Evolutionary conservation across 352 stramenopile species (phyloP).

Genomic region (Globisporangium iwayamae): DNA sequence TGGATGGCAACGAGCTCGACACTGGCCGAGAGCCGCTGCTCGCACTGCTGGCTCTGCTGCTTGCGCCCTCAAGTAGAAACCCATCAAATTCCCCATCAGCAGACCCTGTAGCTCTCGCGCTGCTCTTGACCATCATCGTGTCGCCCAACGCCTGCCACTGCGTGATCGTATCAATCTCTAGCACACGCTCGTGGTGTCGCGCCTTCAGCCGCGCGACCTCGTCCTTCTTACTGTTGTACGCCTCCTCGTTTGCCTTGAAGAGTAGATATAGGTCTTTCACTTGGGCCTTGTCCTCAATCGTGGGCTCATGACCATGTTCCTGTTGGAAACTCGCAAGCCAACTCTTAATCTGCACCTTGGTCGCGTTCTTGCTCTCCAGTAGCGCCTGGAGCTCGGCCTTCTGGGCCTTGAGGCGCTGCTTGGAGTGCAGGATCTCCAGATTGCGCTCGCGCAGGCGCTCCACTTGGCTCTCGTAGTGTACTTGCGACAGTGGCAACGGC

Average conservation of each 20-base stretch:
- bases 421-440: constrained; percentile 39
- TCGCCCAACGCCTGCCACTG: constrained; percentile 45
- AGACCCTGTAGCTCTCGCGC: not conserved
- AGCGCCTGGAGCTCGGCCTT: constrained; percentile 36
- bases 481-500: constrained; percentile 20
- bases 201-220: constrained; percentile 34
- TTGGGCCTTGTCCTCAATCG: constrained; percentile 74
- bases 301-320: constrained; percentile 44
- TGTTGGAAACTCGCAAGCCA: constrained; percentile 62
- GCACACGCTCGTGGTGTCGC: constrained; percentile 38
- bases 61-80: not conserved
- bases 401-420: constrained; percentile 25
- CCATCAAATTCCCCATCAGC: not conserved
- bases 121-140: constrained; percentile 19
- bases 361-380: constrained; percentile 38
- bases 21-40: constrained; percentile 10
- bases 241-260: constrained; percentile 71
- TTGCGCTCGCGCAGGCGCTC: constrained; percentile 43
- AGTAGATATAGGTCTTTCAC: constrained; percentile 73
- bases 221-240: constrained; percentile 41
- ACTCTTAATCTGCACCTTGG: constrained; percentile 58
- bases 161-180: constrained; percentile 45
- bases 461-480: constrained; percentile 42
- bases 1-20: not conserved
- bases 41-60: constrained; percentile 1